Percentiles rank a stretch among this genome's conserved stretches.
Conservation (phyloP, 73 alveolate species). For the Breviolum minutum region DNA sequence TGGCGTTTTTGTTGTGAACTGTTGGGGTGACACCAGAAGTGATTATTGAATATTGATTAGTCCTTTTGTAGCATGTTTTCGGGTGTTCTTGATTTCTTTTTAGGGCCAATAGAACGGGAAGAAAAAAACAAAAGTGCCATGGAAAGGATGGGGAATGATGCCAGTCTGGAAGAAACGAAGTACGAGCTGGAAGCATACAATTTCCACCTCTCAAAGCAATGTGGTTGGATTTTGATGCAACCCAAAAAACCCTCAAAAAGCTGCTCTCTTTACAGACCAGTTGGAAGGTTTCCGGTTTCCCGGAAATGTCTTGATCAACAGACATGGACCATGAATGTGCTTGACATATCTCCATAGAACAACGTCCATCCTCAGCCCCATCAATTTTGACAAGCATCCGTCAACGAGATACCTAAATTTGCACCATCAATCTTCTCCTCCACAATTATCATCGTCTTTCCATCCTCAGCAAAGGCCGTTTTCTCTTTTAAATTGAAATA, state of each 20-base stretch:
- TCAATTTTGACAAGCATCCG: background rate
- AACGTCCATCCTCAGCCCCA: too few relatives aligned
- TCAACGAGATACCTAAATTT: slow-evolving; percentile 75
- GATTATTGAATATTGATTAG: too few relatives aligned
- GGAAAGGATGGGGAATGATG: background rate
- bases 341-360: too few relatives aligned
- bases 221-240: too few relatives aligned
- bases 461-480: slow-evolving; percentile 20
- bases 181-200: background rate
- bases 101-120: background rate
- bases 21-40: too few relatives aligned
- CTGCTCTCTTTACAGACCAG: too few relatives aligned
- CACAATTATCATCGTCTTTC: slow-evolving; percentile 64
- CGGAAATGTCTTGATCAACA: too few relatives aligned
- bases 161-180: background rate
- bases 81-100: too few relatives aligned
- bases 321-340: too few relatives aligned
- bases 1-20: background rate
- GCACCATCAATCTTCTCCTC: slow-evolving; percentile 94
- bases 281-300: too few relatives aligned
- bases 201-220: background rate
- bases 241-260: too few relatives aligned
- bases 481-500: background rate
- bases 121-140: background rate
- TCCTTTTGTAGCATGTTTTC: too few relatives aligned